Percentiles rank a stretch among this genome's conserved stretches.
These are phyloP conservation scores for Saturnispora saitoi DNA, from an alignment of 805 yeast species.

Conservation along the genomic window DNA sequence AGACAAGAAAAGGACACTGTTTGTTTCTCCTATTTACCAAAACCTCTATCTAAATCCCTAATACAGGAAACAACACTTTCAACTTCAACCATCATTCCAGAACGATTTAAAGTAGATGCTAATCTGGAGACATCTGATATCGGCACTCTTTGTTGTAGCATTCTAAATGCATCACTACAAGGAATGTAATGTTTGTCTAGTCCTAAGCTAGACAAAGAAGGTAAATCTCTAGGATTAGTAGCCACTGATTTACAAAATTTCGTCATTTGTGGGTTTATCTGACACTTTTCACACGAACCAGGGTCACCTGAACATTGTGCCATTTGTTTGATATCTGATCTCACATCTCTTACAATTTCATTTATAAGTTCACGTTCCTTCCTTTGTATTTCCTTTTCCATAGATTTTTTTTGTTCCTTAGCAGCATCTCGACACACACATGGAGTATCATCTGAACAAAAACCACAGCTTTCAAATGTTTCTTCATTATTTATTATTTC, in stretches of 20 bases:
- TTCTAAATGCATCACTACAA: constrained; percentile 83
- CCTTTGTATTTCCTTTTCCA: constrained; percentile 11
- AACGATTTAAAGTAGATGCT: constrained; percentile 56
- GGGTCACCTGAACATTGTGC: constrained; percentile 77
- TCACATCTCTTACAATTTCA: constrained; percentile 8
- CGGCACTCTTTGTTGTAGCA: constrained; percentile 46
- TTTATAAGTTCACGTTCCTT: constrained; percentile 12
- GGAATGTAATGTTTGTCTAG: constrained; percentile 55
- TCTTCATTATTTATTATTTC: constrained; percentile 13
- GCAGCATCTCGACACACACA: constrained; percentile 85
- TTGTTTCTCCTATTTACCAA: background rate
- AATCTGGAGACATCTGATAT: background rate
- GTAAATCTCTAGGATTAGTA: constrained; percentile 13
- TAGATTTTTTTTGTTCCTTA: constrained; percentile 29
- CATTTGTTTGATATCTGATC: constrained; percentile 16
- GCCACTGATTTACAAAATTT: constrained; percentile 84
- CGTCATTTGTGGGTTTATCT: constrained; percentile 78
- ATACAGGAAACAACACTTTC: constrained; percentile 79
- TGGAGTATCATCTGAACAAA: constrained; percentile 85
- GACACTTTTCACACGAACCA: constrained; percentile 80
- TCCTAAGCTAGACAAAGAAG: constrained; percentile 23
- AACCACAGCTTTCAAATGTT: constrained; percentile 71
- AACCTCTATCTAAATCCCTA: constrained; percentile 61
- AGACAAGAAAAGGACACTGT: background rate
- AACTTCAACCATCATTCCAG: constrained; percentile 90